These are phyloP conservation scores for Populus davidiana DNA, from an alignment of 345 rosid genomes.

Conservation along the genomic window DNA sequence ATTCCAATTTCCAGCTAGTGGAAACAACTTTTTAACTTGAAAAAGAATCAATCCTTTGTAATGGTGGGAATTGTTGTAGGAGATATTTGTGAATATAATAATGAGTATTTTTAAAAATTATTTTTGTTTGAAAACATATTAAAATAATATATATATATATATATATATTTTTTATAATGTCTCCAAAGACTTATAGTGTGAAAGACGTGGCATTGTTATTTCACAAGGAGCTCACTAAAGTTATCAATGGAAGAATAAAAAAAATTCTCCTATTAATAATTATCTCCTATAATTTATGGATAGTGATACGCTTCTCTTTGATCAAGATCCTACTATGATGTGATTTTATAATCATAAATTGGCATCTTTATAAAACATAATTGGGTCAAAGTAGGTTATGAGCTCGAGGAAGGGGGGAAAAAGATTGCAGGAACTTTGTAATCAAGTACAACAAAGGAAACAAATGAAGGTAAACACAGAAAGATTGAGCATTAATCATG, in stretches of 20 bases:
- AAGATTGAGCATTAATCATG: not conserved
- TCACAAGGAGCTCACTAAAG: not conserved
- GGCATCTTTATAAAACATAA: slow-evolving; percentile 9
- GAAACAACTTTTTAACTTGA: slow-evolving; percentile 7
- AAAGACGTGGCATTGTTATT: not conserved
- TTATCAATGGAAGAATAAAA: not conserved
- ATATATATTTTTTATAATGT: too few relatives aligned
- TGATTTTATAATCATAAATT: slow-evolving; percentile 1
- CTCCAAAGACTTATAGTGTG: not conserved
- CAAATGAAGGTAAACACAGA: not conserved
- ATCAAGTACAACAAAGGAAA: not conserved
- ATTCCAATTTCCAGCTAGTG: slow-evolving; percentile 17
- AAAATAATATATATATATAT: too few relatives aligned
- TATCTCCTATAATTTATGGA: not conserved
- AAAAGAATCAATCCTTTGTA: slow-evolving; percentile 17
- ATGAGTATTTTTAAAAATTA: accelerated
- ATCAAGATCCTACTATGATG: slow-evolving; percentile 1
- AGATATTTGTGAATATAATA: too few relatives aligned
- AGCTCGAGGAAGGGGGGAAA: slow-evolving; percentile 27
- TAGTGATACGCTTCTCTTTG: not conserved
- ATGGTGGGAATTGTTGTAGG: not conserved
- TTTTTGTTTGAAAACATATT: accelerated
- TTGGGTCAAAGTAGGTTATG: slow-evolving; percentile 34
- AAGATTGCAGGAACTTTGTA: not conserved
- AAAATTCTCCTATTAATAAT: not conserved